Evolutionary conservation across 164 flowering plant genomes (phyloP).

Genomic region (Platanus orientalis): DNA sequence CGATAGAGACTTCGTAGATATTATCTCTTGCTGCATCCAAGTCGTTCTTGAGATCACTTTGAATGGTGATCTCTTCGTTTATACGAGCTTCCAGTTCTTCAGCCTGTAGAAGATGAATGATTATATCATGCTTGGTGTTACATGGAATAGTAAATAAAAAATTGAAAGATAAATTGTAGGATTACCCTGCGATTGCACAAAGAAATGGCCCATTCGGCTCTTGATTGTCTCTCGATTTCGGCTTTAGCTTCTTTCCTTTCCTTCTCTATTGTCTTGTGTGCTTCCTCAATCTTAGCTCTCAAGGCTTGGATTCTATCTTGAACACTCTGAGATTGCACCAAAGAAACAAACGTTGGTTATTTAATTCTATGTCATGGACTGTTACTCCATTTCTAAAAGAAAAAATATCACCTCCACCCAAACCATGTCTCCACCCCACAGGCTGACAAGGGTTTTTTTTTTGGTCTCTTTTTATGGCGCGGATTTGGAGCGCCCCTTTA

Average conservation of each 20-base stretch:
- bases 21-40: slow-evolving; percentile 33
- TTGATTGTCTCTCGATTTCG: slow-evolving; percentile 29
- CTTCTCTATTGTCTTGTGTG: slow-evolving; percentile 23
- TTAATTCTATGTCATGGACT: too few relatives aligned
- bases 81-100: slow-evolving; percentile 38
- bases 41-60: slow-evolving; percentile 26
- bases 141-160: too few relatives aligned
- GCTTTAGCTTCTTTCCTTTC: slow-evolving; percentile 32
- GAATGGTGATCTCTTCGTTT: slow-evolving; percentile 30
- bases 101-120: slow-evolving; percentile 19
- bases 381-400: too few relatives aligned
- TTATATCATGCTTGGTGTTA: not conserved
- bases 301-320: slow-evolving; percentile 33
- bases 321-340: slow-evolving; percentile 24
- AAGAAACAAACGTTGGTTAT: too few relatives aligned
- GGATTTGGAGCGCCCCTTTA: too few relatives aligned
- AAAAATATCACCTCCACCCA: too few relatives aligned
- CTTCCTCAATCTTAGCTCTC: slow-evolving; percentile 31
- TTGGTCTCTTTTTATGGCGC: too few relatives aligned
- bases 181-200: slow-evolving; percentile 49
- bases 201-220: slow-evolving; percentile 52
- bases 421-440: too few relatives aligned
- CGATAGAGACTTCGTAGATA: slow-evolving; percentile 26
- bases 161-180: too few relatives aligned
- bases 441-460: too few relatives aligned